These are phyloP conservation scores for Xylariaceae sp. DNA, from an alignment of 2,329 filamentous ascomycete species.

Conservation along the genomic window DNA sequence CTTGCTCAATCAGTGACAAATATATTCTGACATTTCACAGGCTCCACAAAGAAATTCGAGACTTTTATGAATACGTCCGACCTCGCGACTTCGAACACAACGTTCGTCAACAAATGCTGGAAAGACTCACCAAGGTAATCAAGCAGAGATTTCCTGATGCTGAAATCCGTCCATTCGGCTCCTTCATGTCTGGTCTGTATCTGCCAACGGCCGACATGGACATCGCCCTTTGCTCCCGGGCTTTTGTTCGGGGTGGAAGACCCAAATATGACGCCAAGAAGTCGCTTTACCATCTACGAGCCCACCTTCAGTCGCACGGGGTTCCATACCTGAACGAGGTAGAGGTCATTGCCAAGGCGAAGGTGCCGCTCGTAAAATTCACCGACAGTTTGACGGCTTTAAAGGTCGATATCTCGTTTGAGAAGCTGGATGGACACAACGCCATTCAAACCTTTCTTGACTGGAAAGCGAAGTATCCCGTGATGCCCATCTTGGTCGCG, in stretches of 20 bases:
- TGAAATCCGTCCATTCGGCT: conserved; percentile 77
- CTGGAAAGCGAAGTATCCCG: conserved; percentile 78
- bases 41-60: conserved; percentile 83
- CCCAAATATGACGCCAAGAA: conserved; percentile 48
- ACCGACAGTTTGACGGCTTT: conserved; percentile 73
- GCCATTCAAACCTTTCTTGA: conserved; percentile 75
- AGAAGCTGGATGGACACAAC: conserved; percentile 76
- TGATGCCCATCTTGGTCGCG: conserved; percentile 81
- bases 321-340: conserved; percentile 57
- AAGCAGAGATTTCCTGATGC: conserved; percentile 54
- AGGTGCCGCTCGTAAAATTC: conserved; percentile 91
- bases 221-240: conserved; percentile 67
- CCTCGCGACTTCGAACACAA: conserved; percentile 73
- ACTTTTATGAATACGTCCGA: conserved; percentile 82
- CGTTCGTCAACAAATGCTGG: conserved; percentile 68
- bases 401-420: conserved; percentile 90
- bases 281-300: conserved; percentile 59
- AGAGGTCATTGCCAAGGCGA: conserved; percentile 68
- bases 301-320: conserved; percentile 49
- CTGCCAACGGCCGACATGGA: conserved; percentile 84
- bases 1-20: neutral
- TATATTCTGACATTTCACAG: conserved; percentile 35
- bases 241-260: conserved; percentile 51
- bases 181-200: conserved; percentile 78
- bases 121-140: conserved; percentile 61